Evolutionary conservation across 2,329 filamentous ascomycete species (phyloP).

Genomic region (Penicillium nordicum): DNA sequence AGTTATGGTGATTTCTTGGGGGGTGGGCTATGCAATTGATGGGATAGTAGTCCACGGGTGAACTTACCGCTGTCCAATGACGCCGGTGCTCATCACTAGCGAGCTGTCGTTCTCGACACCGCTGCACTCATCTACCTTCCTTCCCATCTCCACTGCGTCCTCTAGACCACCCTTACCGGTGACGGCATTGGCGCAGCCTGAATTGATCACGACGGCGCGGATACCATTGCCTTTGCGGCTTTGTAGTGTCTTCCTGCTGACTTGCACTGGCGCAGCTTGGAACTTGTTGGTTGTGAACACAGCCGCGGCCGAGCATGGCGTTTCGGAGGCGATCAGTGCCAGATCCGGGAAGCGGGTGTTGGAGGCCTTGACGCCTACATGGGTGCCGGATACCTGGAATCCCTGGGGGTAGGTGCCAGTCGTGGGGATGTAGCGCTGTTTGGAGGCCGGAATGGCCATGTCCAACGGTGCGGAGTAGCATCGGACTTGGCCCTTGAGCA

Average conservation of each 20-base stretch:
- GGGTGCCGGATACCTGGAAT: constrained; percentile 79
- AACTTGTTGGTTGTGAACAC: constrained; percentile 99
- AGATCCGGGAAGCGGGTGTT: constrained; percentile 92
- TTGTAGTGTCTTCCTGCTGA: constrained; percentile 70
- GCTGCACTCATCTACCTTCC: constrained; percentile 67
- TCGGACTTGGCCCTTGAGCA: constrained; percentile 40
- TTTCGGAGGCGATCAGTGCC: constrained; percentile 80
- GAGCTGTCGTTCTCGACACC: constrained; percentile 56
- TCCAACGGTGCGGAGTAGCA: constrained; percentile 47
- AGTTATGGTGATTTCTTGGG: neutral
- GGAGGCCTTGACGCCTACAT: constrained; percentile 88
- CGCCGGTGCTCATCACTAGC: constrained; percentile 98
- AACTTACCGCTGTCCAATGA: constrained; percentile 80
- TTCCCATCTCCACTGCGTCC: constrained; percentile 82
- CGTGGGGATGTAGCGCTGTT: constrained; percentile 85
- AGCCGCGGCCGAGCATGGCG: constrained; percentile 79
- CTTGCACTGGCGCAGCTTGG: constrained; percentile 89
- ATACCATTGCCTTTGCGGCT: constrained; percentile 66
- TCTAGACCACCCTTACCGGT: constrained; percentile 86
- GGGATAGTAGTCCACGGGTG: no score
- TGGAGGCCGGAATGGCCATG: constrained; percentile 65
- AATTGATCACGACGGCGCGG: constrained; percentile 84
- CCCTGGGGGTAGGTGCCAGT: constrained; percentile 85
- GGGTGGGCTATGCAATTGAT: neutral
- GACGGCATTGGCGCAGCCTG: constrained; percentile 94